These are phyloP conservation scores for Umbelopsis sp. DNA, from an alignment of 192 early-diverging fungal species.

Conservation along the genomic window DNA sequence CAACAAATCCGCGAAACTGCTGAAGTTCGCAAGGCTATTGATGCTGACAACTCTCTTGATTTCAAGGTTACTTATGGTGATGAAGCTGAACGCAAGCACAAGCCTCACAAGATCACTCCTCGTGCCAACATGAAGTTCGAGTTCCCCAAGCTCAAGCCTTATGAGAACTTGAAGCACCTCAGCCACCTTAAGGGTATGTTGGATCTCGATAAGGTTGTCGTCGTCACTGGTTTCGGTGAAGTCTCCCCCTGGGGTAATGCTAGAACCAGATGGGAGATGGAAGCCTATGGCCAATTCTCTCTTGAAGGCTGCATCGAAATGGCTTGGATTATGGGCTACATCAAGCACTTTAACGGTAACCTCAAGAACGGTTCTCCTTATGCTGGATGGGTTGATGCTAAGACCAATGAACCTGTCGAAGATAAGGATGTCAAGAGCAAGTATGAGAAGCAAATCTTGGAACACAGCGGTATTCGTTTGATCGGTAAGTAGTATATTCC, in stretches of 20 bases:
- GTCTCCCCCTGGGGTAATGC: conserved; percentile 90
- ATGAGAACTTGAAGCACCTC: conserved; percentile 67
- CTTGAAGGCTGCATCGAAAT: conserved; percentile 94
- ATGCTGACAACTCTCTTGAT: conserved; percentile 76
- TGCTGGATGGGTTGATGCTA: conserved; percentile 92
- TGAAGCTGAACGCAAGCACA: conserved; percentile 63
- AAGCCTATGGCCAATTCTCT: conserved; percentile 85
- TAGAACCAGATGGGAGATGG: conserved; percentile 96
- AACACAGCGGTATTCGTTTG: conserved; percentile 91
- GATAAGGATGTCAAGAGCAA: conserved; percentile 87
- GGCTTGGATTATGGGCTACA: conserved; percentile 97
- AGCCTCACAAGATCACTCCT: conserved; percentile 70
- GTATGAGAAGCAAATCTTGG: conserved; percentile 87
- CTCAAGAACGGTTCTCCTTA: conserved; percentile 78
- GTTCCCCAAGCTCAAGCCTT: conserved; percentile 70
- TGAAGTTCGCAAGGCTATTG: conserved; percentile 85
- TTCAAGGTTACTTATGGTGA: conserved; percentile 75
- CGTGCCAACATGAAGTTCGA: conserved; percentile 86
- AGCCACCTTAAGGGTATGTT: conserved; percentile 71
- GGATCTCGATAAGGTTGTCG: conserved; percentile 90
- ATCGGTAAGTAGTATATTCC: conserved; percentile 63
- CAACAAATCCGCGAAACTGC: conserved; percentile 80
- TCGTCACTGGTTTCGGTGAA: conserved; percentile 92
- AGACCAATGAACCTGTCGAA: conserved; percentile 80
- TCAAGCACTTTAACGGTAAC: conserved; percentile 84